phyloP scores from a whole-genome alignment of 169 alveolate species.

The Babesia sp. region DNA sequence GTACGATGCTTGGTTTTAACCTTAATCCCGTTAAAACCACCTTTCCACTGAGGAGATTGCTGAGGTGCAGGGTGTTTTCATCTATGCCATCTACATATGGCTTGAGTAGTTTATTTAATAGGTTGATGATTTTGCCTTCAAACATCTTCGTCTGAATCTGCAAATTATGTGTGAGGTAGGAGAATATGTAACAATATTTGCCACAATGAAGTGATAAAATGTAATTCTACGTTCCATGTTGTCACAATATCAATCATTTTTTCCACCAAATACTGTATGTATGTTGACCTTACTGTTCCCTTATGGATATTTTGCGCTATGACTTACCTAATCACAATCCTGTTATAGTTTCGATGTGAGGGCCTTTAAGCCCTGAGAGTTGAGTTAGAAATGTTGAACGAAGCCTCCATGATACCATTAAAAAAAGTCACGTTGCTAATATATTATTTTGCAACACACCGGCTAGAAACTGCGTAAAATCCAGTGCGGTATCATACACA shows the following conservation, averaged over 20 bases:
- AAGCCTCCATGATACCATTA: neutral
- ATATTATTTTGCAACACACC: neutral
- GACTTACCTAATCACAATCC: no score
- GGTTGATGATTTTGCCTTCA: slow-evolving; percentile 49
- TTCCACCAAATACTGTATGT: no score
- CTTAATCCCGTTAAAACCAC: slow-evolving; percentile 62
- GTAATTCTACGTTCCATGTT: no score
- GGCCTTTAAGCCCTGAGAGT: neutral
- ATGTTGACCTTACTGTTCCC: no score
- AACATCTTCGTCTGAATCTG: no score
- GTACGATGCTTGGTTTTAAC: slow-evolving; percentile 62
- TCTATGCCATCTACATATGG: slow-evolving; percentile 73
- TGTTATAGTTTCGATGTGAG: no score
- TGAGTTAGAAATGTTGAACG: neutral
- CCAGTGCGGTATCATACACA: neutral
- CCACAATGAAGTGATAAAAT: no score
- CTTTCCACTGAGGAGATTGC: slow-evolving; percentile 64
- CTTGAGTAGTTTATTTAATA: slow-evolving; percentile 42
- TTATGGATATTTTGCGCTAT: no score
- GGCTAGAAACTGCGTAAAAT: neutral
- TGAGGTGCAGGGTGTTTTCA: slow-evolving; percentile 61
- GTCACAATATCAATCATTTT: no score
- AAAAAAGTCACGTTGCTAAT: neutral
- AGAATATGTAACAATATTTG: no score
- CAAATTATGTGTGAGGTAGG: no score